Evolutionary conservation across 1,284 basidiomycete genomes (phyloP), one percentile per base, ranked within the genome.

Genomic region (Ustilago tritici): DNA sequence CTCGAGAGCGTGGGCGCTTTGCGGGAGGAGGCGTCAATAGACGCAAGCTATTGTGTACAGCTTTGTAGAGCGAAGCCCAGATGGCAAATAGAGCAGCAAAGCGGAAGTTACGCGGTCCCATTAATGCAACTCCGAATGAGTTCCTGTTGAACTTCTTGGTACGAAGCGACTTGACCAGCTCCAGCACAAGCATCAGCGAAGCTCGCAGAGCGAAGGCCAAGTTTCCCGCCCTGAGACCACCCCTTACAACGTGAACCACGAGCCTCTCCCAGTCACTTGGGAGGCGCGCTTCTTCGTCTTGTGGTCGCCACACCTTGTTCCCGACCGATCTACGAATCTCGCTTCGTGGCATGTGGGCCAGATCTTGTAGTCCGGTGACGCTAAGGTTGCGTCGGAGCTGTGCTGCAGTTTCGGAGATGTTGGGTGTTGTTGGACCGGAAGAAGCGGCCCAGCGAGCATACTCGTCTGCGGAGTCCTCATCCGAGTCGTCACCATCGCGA

Each of bases 191-290:
- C 63, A 76, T 75, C 38, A 86, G 53, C 3, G 75, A 78, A 4
- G 76, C 77, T 12, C 84, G 70, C 23, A 85, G 54, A 10, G 83
- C 81, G 61, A 82, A 86, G 11, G 84, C 76, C 4, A 86, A 54
- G 46, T 78, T 79, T 12, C 80, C 83, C 4, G 82, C 83, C 19
- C 83, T 72, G 11, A 80, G 57, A 47, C 80, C 84, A 11, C 81
- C 84, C 12, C 84, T 68, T 2, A 74, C 61, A 36, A 84, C 82
- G 57, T 86, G 82, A 0, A 86, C 82, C 2, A 70, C 75, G 11
- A 85, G 67, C 11, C 84, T 66, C 68, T 86, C 84, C 84, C 83
- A 85, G 55, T 86, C 84, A 36, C 60, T 69, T 0, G 84, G 84
- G 9, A 85, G 61, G 14, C 75, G 70, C 4, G 78, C 77, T 41